A percentile compares a stretch with the other conserved stretches of the same genome.
phyloP scores from a whole-genome alignment of 1,139 yeast species.

The Nadsonia starkeyi-henricii region DNA sequence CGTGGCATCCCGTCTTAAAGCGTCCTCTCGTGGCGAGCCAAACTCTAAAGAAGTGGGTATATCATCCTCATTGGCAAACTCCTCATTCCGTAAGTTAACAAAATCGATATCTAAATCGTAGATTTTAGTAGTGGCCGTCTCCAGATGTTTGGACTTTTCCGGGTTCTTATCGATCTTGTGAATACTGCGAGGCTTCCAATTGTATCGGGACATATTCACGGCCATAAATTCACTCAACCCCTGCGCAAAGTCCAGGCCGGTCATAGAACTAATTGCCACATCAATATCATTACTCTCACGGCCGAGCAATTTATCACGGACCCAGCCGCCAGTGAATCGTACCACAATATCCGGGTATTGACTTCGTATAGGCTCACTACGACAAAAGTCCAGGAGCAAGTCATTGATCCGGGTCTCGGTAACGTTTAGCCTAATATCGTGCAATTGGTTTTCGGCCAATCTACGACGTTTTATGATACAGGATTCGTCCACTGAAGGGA shows the following conservation, averaged over 20 bases:
- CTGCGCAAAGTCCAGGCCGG: conserved; percentile 79
- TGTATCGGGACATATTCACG: conserved; percentile 25
- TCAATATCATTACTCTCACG: conserved; percentile 75
- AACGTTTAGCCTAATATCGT: background rate
- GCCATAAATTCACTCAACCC: conserved; percentile 42
- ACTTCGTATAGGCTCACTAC: background rate
- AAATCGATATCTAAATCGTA: conserved; percentile 79
- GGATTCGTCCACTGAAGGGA: no score
- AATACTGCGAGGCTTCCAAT: conserved; percentile 36
- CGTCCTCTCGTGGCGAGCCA: conserved; percentile 90
- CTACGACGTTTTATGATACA: no score
- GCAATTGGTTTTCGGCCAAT: no score
- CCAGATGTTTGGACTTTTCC: conserved; percentile 87
- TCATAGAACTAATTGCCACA: conserved; percentile 68
- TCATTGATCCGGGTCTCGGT: background rate
- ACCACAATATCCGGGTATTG: conserved; percentile 18
- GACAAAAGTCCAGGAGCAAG: background rate
- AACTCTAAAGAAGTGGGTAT: conserved; percentile 39
- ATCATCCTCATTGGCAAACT: conserved; percentile 54
- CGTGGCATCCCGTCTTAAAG: conserved; percentile 87
- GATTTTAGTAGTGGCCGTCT: conserved; percentile 84
- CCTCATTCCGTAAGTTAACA: conserved; percentile 81
- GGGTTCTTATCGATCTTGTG: conserved; percentile 88
- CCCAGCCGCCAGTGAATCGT: conserved; percentile 98
- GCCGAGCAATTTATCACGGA: conserved; percentile 80